phyloP scores from a whole-genome alignment of 1,284 basidiomycete genomes.

The Cerrena zonata region DNA sequence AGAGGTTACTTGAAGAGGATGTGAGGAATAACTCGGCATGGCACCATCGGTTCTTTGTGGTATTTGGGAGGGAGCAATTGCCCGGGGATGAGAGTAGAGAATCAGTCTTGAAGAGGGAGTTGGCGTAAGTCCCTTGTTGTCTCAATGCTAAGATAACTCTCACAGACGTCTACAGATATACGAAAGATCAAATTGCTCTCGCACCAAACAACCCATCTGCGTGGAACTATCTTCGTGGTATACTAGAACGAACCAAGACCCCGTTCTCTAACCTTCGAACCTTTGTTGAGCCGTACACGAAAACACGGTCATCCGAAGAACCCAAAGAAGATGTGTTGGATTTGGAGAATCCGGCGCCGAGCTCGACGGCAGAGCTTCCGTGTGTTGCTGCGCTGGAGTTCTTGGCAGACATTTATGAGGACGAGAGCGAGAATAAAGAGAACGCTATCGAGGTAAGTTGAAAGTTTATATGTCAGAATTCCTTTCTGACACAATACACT shows the following conservation, averaged over 20 bases:
- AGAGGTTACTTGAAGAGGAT: constrained; percentile 71
- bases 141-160: too few relatives aligned
- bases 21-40: constrained; percentile 95
- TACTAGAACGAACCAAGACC: constrained; percentile 54
- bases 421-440: constrained; percentile 42
- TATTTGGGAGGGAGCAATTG: constrained; percentile 66
- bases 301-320: constrained; percentile 18
- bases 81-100: constrained; percentile 54
- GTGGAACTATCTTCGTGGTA: constrained; percentile 89
- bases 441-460: constrained; percentile 49
- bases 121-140: constrained; percentile 49
- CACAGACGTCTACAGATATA: constrained; percentile 40
- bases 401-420: constrained; percentile 72
- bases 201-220: constrained; percentile 89
- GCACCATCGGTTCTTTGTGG: constrained; percentile 94
- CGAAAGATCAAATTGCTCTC: constrained; percentile 74
- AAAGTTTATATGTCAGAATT: constrained; percentile 3
- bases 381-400: constrained; percentile 79
- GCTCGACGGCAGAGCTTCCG: constrained; percentile 66
- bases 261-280: constrained; percentile 51
- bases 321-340: constrained; percentile 44
- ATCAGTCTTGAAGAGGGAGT: constrained; percentile 57
- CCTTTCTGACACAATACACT: constrained; percentile 3
- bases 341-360: constrained; percentile 67
- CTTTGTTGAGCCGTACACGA: constrained; percentile 65